These are phyloP conservation scores for Aschersonia sp. DNA, from an alignment of 2,329 filamentous ascomycete genomes.

Conservation along the genomic window DNA sequence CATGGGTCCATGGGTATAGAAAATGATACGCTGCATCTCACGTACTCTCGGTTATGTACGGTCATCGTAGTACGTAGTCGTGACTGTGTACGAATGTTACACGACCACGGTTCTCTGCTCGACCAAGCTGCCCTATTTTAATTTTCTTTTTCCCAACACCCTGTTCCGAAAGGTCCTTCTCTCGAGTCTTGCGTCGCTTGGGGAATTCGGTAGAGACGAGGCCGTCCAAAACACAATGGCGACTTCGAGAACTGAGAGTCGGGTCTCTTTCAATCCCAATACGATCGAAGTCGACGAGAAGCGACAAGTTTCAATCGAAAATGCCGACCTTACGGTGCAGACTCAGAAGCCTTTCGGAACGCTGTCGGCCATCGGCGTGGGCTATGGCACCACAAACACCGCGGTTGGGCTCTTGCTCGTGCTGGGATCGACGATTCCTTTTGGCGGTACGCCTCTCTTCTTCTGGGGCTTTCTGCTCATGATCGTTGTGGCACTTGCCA, in stretches of 20 bases:
- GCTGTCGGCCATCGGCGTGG: slow-evolving; percentile 12
- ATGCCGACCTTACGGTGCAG: slow-evolving; percentile 9
- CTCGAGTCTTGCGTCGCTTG: no score
- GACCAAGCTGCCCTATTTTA: no score
- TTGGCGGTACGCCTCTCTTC: slow-evolving; percentile 11
- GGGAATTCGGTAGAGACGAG: no score
- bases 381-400: slow-evolving; percentile 13
- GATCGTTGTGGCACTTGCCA: slow-evolving; percentile 10
- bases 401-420: slow-evolving; percentile 10
- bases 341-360: slow-evolving; percentile 17
- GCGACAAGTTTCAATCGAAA: slow-evolving; percentile 3
- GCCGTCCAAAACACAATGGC: background rate
- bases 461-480: slow-evolving; percentile 13
- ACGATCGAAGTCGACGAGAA: background rate
- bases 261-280: background rate
- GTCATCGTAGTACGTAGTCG: no score
- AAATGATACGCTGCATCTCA: background rate
- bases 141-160: no score
- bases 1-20: background rate
- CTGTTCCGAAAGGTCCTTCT: no score
- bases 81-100: no score
- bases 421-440: slow-evolving; percentile 8
- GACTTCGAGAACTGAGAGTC: background rate
- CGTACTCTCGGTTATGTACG: no score
- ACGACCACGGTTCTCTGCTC: no score